A percentile compares a stretch with the other conserved stretches of the same genome.
phyloP scores from a whole-genome alignment of 1,139 yeast genomes.

The Debaryomyces fabryi region DNA sequence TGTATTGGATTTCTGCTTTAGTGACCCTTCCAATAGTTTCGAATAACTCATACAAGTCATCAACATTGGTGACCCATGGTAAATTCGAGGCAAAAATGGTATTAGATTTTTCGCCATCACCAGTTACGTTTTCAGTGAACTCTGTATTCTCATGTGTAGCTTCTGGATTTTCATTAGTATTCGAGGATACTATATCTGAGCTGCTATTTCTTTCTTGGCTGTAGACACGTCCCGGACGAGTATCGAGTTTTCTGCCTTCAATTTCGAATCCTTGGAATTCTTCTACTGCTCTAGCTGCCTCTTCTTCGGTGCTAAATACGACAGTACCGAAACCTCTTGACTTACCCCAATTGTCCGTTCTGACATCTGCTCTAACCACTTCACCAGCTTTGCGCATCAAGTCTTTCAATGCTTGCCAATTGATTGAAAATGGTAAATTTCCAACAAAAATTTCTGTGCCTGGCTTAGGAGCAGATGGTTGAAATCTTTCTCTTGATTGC shows the following conservation, averaged over 20 bases:
- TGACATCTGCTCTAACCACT: conserved; percentile 80
- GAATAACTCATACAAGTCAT: conserved; percentile 83
- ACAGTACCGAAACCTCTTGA: conserved; percentile 89
- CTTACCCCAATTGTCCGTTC: conserved; percentile 67
- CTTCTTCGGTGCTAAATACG: conserved; percentile 59
- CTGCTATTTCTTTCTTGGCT: conserved; percentile 10
- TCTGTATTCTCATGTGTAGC: conserved; percentile 43
- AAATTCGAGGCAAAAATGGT: conserved; percentile 75
- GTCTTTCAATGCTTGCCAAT: conserved; percentile 87
- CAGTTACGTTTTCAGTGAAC: conserved; percentile 65
- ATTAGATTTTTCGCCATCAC: conserved; percentile 64
- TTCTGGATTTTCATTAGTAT: conserved; percentile 4
- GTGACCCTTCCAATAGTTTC: conserved; percentile 80
- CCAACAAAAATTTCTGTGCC: conserved; percentile 80
- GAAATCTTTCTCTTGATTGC: conserved; percentile 19
- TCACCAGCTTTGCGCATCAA: conserved; percentile 77
- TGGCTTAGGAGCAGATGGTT: conserved; percentile 29
- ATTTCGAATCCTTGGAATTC: conserved; percentile 66
- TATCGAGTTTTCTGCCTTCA: conserved; percentile 71
- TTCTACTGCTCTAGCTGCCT: conserved; percentile 63
- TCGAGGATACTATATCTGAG: conserved; percentile 9
- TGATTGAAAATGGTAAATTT: conserved; percentile 76
- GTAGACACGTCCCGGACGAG: conserved; percentile 56
- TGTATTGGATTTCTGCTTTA: conserved; percentile 76
- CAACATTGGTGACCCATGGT: conserved; percentile 86